Conservation (phyloP, 1,284 basidiomycete genomes). For the Earliella scabrosa region DNA sequence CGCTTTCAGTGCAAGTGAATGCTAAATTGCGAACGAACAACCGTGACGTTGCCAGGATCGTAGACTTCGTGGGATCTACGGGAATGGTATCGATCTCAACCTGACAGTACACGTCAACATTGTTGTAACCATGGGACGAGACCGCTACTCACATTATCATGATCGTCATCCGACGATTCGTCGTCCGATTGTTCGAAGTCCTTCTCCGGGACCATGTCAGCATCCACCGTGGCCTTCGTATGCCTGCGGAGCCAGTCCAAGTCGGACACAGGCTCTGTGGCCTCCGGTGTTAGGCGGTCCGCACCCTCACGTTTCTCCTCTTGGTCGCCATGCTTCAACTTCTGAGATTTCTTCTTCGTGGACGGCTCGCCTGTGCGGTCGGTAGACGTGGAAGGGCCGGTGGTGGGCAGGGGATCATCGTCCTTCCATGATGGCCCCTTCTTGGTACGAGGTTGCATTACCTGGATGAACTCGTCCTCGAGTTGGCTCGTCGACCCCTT, state of each 20-base stretch:
- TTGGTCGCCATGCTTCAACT: conserved; percentile 12
- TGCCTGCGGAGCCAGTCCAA: conserved; percentile 78
- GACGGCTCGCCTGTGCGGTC: conserved; percentile 18
- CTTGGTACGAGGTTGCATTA: conserved; percentile 63
- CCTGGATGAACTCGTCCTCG: conserved; percentile 58
- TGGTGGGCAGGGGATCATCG: conserved; percentile 37
- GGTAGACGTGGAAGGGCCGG: conserved; percentile 1
- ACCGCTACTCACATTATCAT: conserved; percentile 10
- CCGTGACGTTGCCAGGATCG: conserved; percentile 80
- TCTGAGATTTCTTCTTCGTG: conserved; percentile 33
- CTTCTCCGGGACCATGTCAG: conserved; percentile 42
- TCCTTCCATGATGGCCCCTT: conserved; percentile 75
- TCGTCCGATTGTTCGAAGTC: conserved; percentile 66
- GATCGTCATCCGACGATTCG: conserved; percentile 42
- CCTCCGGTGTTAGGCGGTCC: conserved; percentile 23
- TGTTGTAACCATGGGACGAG: background rate
- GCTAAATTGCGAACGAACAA: conserved; percentile 93
- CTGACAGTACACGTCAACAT: background rate
- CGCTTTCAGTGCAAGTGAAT: conserved; percentile 80
- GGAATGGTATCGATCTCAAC: conserved; percentile 11
- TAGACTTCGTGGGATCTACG: conserved; percentile 53
- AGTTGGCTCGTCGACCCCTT: conserved; percentile 40
- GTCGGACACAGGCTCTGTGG: conserved; percentile 51
- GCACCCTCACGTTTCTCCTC: conserved; percentile 1
- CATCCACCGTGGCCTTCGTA: conserved; percentile 56